A percentile compares a stretch with the other conserved stretches of the same genome.
These are phyloP conservation scores for Talaromyces sp. DNA, from an alignment of 2,329 filamentous ascomycete species.

Conservation along the genomic window DNA sequence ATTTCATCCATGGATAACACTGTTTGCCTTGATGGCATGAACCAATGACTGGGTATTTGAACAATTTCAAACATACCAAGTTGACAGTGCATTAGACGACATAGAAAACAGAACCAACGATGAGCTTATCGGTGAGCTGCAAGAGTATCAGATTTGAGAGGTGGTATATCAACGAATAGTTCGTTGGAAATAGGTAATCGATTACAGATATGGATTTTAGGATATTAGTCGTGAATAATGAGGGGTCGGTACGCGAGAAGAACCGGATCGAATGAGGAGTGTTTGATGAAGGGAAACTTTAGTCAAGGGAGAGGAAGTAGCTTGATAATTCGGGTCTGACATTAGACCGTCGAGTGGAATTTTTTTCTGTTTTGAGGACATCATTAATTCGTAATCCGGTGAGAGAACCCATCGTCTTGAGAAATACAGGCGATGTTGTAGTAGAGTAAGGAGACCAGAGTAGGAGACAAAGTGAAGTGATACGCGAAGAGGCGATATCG, in stretches of 20 bases:
- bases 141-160: not conserved
- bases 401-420: constrained; percentile 10
- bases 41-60: not conserved
- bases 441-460: constrained; percentile 1
- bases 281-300: not conserved
- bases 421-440: constrained; percentile 5
- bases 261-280: not conserved
- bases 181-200: not conserved
- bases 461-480: constrained; percentile 9
- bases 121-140: not conserved
- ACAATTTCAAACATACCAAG: not conserved
- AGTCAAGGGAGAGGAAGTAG: constrained; percentile 1
- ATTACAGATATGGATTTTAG: not conserved
- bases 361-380: constrained; percentile 14
- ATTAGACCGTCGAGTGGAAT: not conserved
- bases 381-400: constrained; percentile 18
- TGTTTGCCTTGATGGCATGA: not conserved
- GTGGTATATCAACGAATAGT: not conserved
- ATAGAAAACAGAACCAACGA: not conserved
- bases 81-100: not conserved
- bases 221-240: not conserved
- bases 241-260: not conserved
- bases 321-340: not conserved
- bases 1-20: not conserved
- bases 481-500: constrained; percentile 12